Conservation (phyloP, 1,139 yeast genomes). For the Kazachstania sp. region DNA sequence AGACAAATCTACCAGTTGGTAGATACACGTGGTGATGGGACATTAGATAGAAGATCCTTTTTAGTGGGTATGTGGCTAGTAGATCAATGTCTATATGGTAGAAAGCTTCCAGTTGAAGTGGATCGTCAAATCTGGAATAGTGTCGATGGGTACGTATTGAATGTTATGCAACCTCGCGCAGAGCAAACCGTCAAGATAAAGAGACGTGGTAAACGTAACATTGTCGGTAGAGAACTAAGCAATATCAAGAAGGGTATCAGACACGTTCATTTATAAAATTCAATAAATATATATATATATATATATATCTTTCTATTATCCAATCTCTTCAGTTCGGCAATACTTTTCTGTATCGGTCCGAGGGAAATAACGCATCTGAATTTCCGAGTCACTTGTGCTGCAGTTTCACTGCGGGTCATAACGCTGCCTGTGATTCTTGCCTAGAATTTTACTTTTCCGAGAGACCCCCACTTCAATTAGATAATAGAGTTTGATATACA, state of each 20-base stretch:
- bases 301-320: no score
- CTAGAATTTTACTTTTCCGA: not conserved
- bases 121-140: slow-evolving; percentile 58
- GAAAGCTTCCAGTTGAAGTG: slow-evolving; percentile 67
- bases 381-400: not conserved
- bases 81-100: slow-evolving; percentile 87
- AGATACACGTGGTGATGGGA: slow-evolving; percentile 71
- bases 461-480: not conserved
- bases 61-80: slow-evolving; percentile 96
- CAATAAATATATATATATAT: no score
- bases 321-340: no score
- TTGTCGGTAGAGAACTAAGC: slow-evolving; percentile 29
- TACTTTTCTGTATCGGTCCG: no score
- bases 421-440: no score
- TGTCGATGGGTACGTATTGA: slow-evolving; percentile 37
- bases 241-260: slow-evolving; percentile 26
- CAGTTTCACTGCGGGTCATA: not conserved
- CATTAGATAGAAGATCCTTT: slow-evolving; percentile 72
- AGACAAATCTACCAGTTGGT: slow-evolving; percentile 71
- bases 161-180: slow-evolving; percentile 22
- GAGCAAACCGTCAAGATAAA: slow-evolving; percentile 20
- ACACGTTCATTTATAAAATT: slow-evolving; percentile 8
- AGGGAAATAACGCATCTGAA: not conserved
- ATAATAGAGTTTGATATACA: no score
- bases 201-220: slow-evolving; percentile 19